Base-by-base conservation (phyloP, 306 rosid genomes). In the Hippophae tibetana region DNA sequence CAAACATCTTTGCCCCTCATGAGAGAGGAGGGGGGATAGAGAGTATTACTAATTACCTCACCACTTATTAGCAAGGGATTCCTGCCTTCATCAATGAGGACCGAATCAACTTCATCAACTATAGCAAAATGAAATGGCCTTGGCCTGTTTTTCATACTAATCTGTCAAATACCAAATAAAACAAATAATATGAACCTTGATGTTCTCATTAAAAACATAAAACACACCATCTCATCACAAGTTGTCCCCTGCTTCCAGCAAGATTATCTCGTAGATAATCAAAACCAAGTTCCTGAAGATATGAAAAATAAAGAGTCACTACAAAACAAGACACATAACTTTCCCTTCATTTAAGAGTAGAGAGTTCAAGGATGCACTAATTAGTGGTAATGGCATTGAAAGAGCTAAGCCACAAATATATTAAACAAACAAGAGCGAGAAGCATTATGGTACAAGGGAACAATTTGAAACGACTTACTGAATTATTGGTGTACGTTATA, bases 41-140 rank as follows among this genome's bases (percentile, higher is more conserved):
- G 52, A 38, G 25, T 61, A 57, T 12, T 26, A 52, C 54, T 47
- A 57, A 57, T 78, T 76, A 92, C 96, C 95, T 92, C 87, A 47
- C 98, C 96, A 44, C 98, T 87, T 74, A 87, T 92, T 78, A 92
- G 74, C 83, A 92, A 69, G 40, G 98, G 98, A 83, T 92, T 92
- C 76, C 96, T 78, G 78, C 98, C 98, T 73, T 92, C 98, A 46
- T 92, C 96, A 57, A 92, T 87, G 70, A 92, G 86, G 68, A 87
- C 98, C 8, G 96, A 92, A 69, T 87, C 98, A 59, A 87, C 98
- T 77, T 92, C 98, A 78, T 92, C 96, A 58, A 92, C 98, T 69
- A 92, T 92, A 53, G 89, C 98, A 83, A 85, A 92, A 82, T 81
- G 95, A 79, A 92, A 92, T 61, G 98, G 95, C 69, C 81, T 85